phyloP scores from a whole-genome alignment of 106 monocot genomes.

The Amphibolis antarctica region DNA sequence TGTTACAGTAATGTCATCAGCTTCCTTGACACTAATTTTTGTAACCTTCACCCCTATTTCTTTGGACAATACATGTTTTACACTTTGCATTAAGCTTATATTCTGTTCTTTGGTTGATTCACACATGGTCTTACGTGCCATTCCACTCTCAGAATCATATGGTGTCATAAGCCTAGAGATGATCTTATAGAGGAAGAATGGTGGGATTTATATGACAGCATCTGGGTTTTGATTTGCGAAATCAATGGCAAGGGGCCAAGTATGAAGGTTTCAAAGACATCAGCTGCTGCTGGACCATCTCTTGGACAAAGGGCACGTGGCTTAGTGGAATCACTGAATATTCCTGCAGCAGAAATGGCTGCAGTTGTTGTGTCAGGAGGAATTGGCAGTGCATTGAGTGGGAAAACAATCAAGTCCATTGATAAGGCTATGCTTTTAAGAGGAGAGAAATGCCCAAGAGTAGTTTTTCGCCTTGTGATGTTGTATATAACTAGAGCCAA shows the following conservation, averaged over 20 bases:
- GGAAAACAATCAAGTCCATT: slow-evolving; percentile 56
- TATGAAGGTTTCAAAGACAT: slow-evolving; percentile 35
- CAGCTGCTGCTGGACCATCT: slow-evolving; percentile 41
- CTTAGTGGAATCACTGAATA: slow-evolving; percentile 94
- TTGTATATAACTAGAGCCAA: slow-evolving; percentile 67
- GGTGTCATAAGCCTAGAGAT: slow-evolving; percentile 24
- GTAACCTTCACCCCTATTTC: too few species aligned
- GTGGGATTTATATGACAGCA: slow-evolving; percentile 77
- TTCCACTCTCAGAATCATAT: slow-evolving; percentile 31
- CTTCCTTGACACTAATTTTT: too few species aligned
- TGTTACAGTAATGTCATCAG: too few species aligned
- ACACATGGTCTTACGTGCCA: background rate
- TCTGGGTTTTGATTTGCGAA: slow-evolving; percentile 61
- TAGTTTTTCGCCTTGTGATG: slow-evolving; percentile 70
- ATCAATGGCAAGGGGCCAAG: slow-evolving; percentile 63
- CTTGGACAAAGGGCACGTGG: slow-evolving; percentile 88
- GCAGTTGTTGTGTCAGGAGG: slow-evolving; percentile 88
- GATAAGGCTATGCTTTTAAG: slow-evolving; percentile 96
- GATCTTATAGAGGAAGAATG: slow-evolving; percentile 21
- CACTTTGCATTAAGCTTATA: background rate
- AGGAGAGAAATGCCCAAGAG: slow-evolving; percentile 75
- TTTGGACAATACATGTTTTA: too few species aligned
- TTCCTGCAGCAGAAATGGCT: slow-evolving; percentile 99
- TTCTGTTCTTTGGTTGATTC: background rate
- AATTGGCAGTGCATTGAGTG: slow-evolving; percentile 67